Conservation (phyloP, 176 grass and related monocot species). For the Eremochloa ophiuroides region DNA sequence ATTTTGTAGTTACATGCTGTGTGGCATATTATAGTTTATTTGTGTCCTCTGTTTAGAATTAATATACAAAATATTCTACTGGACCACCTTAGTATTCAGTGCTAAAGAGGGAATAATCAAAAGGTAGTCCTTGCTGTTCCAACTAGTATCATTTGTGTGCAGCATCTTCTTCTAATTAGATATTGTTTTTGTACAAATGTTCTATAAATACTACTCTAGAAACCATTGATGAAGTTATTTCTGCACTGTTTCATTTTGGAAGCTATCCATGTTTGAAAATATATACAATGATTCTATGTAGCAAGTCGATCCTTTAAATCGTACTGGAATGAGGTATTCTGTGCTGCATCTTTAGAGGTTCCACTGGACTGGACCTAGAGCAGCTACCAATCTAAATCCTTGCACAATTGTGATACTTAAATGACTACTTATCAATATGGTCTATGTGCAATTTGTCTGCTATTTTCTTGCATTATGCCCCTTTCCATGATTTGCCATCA, state of each 20-base stretch:
- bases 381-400: not conserved
- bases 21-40: not conserved
- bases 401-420: conserved; percentile 3
- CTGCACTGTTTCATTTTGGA: not conserved
- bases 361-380: not conserved
- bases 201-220: not conserved
- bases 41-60: conserved; percentile 2
- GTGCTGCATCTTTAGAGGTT: not conserved
- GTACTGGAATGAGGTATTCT: not conserved
- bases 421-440: not conserved
- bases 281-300: not conserved
- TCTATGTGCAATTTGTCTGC: not conserved
- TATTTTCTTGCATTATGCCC: not conserved
- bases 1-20: not conserved
- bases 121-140: conserved; percentile 13
- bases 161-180: not conserved
- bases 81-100: not conserved
- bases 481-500: not conserved
- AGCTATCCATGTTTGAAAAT: not conserved
- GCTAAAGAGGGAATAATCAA: conserved; percentile 34
- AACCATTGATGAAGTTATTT: not conserved
- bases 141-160: not conserved
- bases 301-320: not conserved
- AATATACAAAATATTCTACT: conserved; percentile 6
- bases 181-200: not conserved